Base-by-base conservation (phyloP, 2,329 filamentous ascomycete genomes). In the Allantophomopsis cytisporea region DNA sequence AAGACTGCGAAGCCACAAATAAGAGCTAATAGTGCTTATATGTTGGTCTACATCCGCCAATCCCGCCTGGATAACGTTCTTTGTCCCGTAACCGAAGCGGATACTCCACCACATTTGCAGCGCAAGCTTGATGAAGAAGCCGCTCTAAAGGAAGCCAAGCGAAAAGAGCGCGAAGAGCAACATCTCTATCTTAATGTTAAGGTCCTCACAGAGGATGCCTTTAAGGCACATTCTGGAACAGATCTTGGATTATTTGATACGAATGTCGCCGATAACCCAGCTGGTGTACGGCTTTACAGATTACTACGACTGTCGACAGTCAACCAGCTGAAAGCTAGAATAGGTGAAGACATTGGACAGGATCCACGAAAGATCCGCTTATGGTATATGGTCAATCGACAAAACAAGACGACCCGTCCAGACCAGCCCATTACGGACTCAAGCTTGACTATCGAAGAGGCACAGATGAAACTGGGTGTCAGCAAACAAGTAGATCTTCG, bases 311-410 rank as follows among this genome's bases (percentile, higher is more conserved):
- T 77, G n/a, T 81, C 80, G 48, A 83, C 78, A 1, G 71, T 96
- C 46, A 66, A 76, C 36, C 82, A 95, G 7, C 79, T 96, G 45
- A 73, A 80, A 5, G 65, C 67, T 18, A 69, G 71, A 16, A 70
- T 96, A 43, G 87, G 83, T 0, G 61, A 74, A 31, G 82, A 94
- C 41, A 68, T 82, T 37, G 69, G 66, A 0, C 60, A 82, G 37
- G 77, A 88, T 35, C 67, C 80, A 1, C 76, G 76, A 41, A 73
- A 75, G 44, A 62, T 96, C 17, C 76, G 91, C 16, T 73, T 94
- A 14, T 98, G 91, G 93, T 76, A 86, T 40, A 95, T 98, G 88
- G 91, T 98, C 1, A 96, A 95, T 55, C 81, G 91, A 10, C 91
- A 98, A 58, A 98, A 98, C 57, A 95, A 94, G 60, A 98, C 91